A percentile compares a stretch with the other conserved stretches of the same genome.
These are phyloP conservation scores for Perkinsela sp. DNA, from an alignment of 208 protist genomes.

Conservation along the genomic window DNA sequence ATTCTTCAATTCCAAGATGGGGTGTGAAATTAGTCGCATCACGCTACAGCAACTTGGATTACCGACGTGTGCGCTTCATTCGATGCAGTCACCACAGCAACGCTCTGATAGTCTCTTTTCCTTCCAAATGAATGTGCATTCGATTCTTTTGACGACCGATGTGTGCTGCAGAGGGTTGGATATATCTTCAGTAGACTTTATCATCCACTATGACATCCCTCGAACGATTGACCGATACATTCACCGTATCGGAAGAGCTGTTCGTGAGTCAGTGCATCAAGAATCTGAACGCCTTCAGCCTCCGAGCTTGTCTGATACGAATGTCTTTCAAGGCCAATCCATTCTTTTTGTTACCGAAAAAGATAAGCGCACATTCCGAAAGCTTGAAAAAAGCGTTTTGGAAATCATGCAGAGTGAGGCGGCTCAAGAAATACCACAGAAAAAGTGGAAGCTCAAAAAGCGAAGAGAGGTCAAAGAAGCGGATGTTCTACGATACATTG, in stretches of 20 bases:
- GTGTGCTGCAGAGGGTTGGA: slow-evolving; percentile 81
- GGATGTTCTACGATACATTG: not conserved
- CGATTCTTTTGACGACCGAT: slow-evolving; percentile 63
- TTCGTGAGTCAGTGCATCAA: slow-evolving; percentile 22
- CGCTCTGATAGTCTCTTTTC: slow-evolving; percentile 79
- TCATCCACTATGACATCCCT: slow-evolving; percentile 90
- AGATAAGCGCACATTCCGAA: slow-evolving; percentile 3
- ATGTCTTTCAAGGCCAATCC: not conserved
- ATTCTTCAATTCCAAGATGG: slow-evolving; percentile 44
- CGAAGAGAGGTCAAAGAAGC: not conserved
- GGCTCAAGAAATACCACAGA: slow-evolving; percentile 1
- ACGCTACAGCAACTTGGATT: slow-evolving; percentile 67
- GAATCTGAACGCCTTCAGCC: not conserved
- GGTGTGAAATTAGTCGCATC: slow-evolving; percentile 44
- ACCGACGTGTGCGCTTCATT: slow-evolving; percentile 81
- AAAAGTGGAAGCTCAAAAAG: not conserved
- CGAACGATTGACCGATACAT: slow-evolving; percentile 81
- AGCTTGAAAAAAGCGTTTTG: slow-evolving; percentile 3
- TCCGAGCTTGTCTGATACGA: not conserved
- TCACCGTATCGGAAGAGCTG: slow-evolving; percentile 85
- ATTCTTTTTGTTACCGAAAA: slow-evolving; percentile 5
- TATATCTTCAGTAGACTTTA: slow-evolving; percentile 76
- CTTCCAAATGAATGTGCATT: slow-evolving; percentile 72
- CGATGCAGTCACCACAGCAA: slow-evolving; percentile 83
- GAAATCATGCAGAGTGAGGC: slow-evolving; percentile 1